Evolutionary conservation across 495 filamentous ascomycete genomes (phyloP).

Genomic region (Penicillium manginii): DNA sequence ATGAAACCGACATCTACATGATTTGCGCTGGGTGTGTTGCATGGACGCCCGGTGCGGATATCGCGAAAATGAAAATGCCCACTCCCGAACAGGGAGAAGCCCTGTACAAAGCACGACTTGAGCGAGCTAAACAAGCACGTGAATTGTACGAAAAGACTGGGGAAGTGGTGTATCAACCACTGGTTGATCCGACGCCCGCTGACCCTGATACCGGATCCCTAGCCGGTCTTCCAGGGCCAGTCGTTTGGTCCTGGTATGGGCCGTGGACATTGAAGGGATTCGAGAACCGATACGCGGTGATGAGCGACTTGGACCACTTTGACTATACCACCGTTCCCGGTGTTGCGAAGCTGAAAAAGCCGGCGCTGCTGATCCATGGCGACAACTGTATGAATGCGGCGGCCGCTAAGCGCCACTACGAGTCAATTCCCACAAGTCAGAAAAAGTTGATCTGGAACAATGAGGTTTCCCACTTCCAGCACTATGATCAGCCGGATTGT

Average conservation of each 20-base stretch:
- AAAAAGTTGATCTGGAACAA: constrained; percentile 31
- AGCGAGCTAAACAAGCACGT: constrained; percentile 23
- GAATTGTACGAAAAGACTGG: constrained; percentile 25
- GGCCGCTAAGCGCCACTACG: constrained; percentile 25
- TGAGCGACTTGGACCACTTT: constrained; percentile 30
- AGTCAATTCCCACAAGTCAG: constrained; percentile 25
- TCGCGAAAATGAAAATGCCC: constrained; percentile 22
- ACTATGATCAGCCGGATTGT: constrained; percentile 29
- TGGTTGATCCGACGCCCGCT: constrained; percentile 26
- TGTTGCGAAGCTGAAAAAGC: constrained; percentile 26
- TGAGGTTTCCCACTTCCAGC: constrained; percentile 29
- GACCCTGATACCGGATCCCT: constrained; percentile 24
- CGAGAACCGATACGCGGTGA: constrained; percentile 29
- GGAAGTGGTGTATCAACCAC: constrained; percentile 27
- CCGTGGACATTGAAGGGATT: constrained; percentile 30
- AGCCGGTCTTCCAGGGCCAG: constrained; percentile 25
- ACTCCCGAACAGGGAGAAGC: constrained; percentile 28
- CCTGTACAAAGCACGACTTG: constrained; percentile 22
- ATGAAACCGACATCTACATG: constrained; percentile 31
- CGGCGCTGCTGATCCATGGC: constrained; percentile 26
- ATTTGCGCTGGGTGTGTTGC: constrained; percentile 30
- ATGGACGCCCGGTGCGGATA: constrained; percentile 23
- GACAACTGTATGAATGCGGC: constrained; percentile 31
- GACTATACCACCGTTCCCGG: constrained; percentile 27
- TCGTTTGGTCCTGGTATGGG: constrained; percentile 30